Evolutionary conservation across 257 asterid species (phyloP).

Genomic region (Capsicum pubescens): DNA sequence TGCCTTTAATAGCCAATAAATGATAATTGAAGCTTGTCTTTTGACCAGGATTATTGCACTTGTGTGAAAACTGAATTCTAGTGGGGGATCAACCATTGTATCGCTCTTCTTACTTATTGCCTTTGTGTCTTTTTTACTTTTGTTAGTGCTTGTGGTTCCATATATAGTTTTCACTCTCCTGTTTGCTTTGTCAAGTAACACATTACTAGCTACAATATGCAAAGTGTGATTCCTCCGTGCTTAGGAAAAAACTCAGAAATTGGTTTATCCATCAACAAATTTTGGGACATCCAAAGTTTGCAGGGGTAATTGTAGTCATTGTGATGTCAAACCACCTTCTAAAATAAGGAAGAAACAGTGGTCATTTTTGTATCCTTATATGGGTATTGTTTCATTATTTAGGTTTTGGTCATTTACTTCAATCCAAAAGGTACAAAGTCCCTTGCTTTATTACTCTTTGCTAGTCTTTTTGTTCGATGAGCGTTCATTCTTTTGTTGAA

Average conservation of each 20-base stretch:
- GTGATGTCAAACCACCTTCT: background rate
- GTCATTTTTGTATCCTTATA: slow-evolving; percentile 10
- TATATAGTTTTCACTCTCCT: too few relatives aligned
- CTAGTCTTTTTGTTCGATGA: background rate
- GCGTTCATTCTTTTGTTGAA: background rate
- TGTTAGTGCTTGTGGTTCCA: background rate
- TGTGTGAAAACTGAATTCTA: too few relatives aligned
- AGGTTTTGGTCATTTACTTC: background rate
- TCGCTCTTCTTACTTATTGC: too few relatives aligned
- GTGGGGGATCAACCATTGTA: too few relatives aligned
- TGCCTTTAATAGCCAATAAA: too few relatives aligned
- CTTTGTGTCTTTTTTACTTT: too few relatives aligned
- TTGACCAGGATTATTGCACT: too few relatives aligned
- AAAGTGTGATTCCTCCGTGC: background rate
- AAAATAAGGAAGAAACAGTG: background rate
- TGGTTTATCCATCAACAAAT: background rate
- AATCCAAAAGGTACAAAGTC: background rate
- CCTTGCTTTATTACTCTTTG: slow-evolving; percentile 8
- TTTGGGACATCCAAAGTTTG: background rate
- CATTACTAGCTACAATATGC: background rate
- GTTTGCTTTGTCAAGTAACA: too few relatives aligned
- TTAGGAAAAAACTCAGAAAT: background rate
- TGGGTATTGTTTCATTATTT: background rate
- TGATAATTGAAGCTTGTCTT: too few relatives aligned
- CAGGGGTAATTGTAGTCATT: background rate